Conservation (phyloP, 148 eudicot genomes). For the Linanthus parryae region DNA sequence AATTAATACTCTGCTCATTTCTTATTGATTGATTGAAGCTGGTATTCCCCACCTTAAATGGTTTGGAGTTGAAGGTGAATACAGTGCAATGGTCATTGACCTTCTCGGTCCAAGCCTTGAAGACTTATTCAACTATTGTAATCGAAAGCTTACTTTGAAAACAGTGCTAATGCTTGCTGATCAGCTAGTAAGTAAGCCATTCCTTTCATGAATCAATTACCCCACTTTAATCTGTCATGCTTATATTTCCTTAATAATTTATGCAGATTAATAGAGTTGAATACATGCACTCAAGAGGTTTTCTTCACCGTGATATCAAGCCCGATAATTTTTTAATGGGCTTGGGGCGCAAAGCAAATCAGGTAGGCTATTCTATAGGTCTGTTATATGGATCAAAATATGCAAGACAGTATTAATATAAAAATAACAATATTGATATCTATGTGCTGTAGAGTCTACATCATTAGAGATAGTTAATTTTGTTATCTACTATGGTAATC, state of each 20-base stretch:
- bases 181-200: conserved; percentile 42
- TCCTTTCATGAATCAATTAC: not conserved
- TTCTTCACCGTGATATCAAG: conserved; percentile 97
- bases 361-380: conserved; percentile 36
- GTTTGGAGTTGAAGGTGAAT: conserved; percentile 66
- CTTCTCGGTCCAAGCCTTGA: conserved; percentile 79
- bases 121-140: conserved; percentile 67
- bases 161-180: conserved; percentile 77
- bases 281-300: conserved; percentile 90
- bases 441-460: no score
- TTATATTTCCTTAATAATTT: conserved; percentile 5
- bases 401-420: no score
- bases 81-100: conserved; percentile 67
- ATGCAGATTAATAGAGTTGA: conserved; percentile 58
- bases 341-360: conserved; percentile 97
- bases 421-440: no score
- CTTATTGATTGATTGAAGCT: conserved; percentile 29
- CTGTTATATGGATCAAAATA: not conserved
- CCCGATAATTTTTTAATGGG: conserved; percentile 99
- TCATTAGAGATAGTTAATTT: no score
- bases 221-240: not conserved
- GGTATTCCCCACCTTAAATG: conserved; percentile 69
- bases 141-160: conserved; percentile 62
- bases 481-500: no score
- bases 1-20: not conserved